Evolutionary conservation across 345 rosid genomes (phyloP), one percentile per base, ranked within the genome.

Genomic region (Hibiscus syriacus): DNA sequence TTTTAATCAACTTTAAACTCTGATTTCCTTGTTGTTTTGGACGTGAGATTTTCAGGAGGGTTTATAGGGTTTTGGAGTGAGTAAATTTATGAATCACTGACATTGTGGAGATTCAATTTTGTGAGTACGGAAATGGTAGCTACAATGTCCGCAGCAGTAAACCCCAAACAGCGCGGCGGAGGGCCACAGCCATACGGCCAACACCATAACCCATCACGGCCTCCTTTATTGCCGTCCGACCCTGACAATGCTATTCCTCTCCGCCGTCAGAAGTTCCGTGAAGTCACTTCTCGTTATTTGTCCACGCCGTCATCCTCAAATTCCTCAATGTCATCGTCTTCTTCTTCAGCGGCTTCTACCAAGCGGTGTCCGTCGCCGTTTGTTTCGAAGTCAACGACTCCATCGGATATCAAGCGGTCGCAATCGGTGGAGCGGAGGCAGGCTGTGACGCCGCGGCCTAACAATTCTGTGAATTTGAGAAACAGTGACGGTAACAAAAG

Each of bases 241-340:
- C 77, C 89, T 1, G 86, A 84, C 80, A 85, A 85, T 85, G 92
- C 79, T 13, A 70, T 77, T 48, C 72, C 80, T 23, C 77, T 83
- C 29, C 96, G 86, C 66, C 87, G 92, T 1, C 82, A 83, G 0
- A 89, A 84, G 70, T 66, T 87, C 4, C 85, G 94, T 10, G 92
- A 86, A 41, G 92, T 93, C 74, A 77, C 84, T 13, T 93, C 96
- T 60, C 96, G 98, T 2, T 91, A 90, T 74, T 67, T 89, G 75
- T 77, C 79, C 0, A 69, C 87, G 3, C 72, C 88, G 0, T 73
- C 78, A 0, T 75, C 83, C 13, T 45, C 70, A 62, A 63, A 63
- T 63, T 63, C 87, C 2, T 79, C 82, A 14, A 59, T 85, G 5
- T 64, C 83, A 16, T 59, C 80, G 26, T 22, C 83, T 14, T 67